Evolutionary conservation across 2,329 filamentous ascomycete genomes (phyloP), one percentile per base, ranked within the genome.

Genomic region (Cladosporium halotolerans): DNA sequence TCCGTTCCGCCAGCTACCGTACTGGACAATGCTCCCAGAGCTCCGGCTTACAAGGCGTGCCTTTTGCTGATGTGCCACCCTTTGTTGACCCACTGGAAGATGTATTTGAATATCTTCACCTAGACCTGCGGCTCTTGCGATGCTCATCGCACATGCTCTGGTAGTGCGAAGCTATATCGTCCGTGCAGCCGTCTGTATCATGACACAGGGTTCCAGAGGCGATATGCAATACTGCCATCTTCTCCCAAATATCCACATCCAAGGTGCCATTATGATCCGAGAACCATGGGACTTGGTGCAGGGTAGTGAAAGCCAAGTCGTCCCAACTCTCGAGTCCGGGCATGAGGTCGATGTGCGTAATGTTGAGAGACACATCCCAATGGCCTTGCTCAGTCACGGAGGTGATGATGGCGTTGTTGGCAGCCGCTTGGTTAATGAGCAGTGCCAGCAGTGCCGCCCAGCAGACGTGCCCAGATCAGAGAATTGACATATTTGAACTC

Each of bases 141-240:
- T 45, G 43, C 48, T 13, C 38, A 23, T 45, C 48, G 16, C 16
- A 28, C 5, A 28, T 28, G 4, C 23, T 18, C 23, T 28, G 23
- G 51, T 47, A 47, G 51, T 47, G 28, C 11, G 43, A n/a, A 13
- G 32, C 38, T 16, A 53, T 46, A 19, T 53, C 44, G 43, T 53
- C 43, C 43, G 48, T 47, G 10, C 51, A 53, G 43, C 51, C 51
- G 9, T 46, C 44, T 2, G 51, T 53, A 13, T 47, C 19, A 11
- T 53, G 42, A 32, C 51, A 53, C 19, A 53, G 41, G 10, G 18
- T 53, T 11, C 43, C 43, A 28, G 51, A 53, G n/a, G 51, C 51
- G 5, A 47, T 8, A 23, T 53, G 43, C 4, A 53, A 11, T 13
- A 53, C 33, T 28, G 51, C 51, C 42, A 53, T 11, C 19, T 53